These are phyloP conservation scores for Sporisorium iseilematis-ciliati DNA, from an alignment of 1,284 basidiomycete genomes.

Conservation along the genomic window DNA sequence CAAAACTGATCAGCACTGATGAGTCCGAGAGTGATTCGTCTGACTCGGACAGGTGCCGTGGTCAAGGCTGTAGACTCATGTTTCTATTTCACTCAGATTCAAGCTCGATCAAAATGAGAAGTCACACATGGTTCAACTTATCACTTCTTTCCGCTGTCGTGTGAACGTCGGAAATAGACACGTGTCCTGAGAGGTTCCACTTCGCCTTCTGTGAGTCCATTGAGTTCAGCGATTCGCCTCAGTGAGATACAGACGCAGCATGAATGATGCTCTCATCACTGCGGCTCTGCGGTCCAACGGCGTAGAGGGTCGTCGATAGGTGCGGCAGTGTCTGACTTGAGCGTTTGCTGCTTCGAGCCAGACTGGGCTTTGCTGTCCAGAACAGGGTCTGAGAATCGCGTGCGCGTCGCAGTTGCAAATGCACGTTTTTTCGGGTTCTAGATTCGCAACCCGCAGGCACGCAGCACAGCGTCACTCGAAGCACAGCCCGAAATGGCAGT, in stretches of 20 bases:
- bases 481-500: neutral
- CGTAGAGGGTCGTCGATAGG: too few species aligned
- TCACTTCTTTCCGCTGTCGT: neutral
- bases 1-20: neutral
- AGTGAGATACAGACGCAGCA: neutral
- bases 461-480: neutral
- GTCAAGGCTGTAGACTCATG: neutral
- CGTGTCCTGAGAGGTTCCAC: too few species aligned
- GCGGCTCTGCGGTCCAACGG: neutral
- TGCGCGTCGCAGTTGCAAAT: neutral
- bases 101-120: neutral
- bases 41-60: slow-evolving; percentile 3
- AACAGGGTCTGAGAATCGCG: too few species aligned
- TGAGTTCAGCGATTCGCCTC: too few species aligned
- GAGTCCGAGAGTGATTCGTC: too few species aligned
- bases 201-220: too few species aligned
- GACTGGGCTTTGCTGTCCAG: too few species aligned
- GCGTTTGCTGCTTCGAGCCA: too few species aligned
- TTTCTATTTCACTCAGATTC: neutral
- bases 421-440: neutral
- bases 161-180: neutral
- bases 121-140: neutral
- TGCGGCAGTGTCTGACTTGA: too few species aligned
- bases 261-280: neutral
- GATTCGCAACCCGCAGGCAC: slow-evolving; percentile 2